Conservation (phyloP, 139 green algal species). For the Asterochloris sp. region DNA sequence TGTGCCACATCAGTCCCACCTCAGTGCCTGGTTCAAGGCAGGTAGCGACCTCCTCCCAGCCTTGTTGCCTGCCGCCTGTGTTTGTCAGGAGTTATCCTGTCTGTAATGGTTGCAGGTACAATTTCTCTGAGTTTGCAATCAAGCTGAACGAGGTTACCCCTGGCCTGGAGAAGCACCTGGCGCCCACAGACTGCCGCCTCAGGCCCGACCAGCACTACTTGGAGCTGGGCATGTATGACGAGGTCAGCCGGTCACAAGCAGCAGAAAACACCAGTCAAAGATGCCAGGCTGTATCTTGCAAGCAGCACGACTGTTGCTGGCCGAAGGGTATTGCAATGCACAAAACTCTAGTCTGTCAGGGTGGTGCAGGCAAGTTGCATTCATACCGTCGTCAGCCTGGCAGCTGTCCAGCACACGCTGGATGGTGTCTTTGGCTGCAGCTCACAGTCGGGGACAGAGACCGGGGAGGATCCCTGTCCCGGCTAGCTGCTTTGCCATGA, state of each 20-base stretch:
- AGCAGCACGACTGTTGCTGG: no score
- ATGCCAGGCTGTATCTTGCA: no score
- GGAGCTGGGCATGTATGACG: conserved; percentile 59
- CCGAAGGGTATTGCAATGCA: no score
- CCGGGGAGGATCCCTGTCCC: no score
- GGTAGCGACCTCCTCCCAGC: not conserved
- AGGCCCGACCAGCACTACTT: conserved; percentile 68
- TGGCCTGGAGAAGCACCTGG: conserved; percentile 44
- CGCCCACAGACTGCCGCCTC: conserved; percentile 77
- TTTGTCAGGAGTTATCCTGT: not conserved
- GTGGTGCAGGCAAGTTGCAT: no score
- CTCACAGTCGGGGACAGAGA: no score
- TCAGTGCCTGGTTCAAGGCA: not conserved
- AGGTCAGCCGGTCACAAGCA: conserved; percentile 26
- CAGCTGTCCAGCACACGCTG: no score
- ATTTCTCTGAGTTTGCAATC: conserved; percentile 73
- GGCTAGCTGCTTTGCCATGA: no score
- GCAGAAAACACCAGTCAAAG: not conserved
- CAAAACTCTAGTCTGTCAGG: no score
- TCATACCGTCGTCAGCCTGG: no score
- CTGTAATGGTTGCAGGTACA: conserved; percentile 42
- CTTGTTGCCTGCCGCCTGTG: not conserved
- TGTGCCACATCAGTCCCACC: no score
- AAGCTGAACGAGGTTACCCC: conserved; percentile 81
- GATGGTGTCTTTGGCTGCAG: no score